Evolutionary conservation across 148 eudicot species (phyloP).

Genomic region (Vaccinium vitisidaea): DNA sequence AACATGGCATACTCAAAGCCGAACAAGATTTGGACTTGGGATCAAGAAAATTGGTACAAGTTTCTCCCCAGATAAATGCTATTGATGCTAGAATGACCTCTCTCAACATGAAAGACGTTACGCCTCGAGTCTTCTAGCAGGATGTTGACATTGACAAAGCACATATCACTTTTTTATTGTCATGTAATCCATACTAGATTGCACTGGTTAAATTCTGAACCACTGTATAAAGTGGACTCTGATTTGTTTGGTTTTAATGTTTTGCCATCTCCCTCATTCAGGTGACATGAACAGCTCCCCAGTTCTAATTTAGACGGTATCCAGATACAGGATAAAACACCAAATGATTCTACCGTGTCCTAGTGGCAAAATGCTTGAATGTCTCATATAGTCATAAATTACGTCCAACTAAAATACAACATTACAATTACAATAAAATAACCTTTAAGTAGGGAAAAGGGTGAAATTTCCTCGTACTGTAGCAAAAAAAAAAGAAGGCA

Average conservation of each 20-base stretch:
- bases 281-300: not conserved
- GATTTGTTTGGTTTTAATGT: not conserved
- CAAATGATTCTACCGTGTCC: not conserved
- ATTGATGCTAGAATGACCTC: not conserved
- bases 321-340: not conserved
- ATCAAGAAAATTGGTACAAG: not conserved
- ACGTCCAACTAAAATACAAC: not conserved
- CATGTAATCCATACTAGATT: too few species aligned
- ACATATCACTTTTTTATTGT: too few species aligned
- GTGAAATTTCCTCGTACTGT: not conserved
- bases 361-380: not conserved
- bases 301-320: not conserved
- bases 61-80: not conserved
- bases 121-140: not conserved
- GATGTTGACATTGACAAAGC: too few species aligned
- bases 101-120: not conserved
- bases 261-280: not conserved
- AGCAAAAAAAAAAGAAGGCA: not conserved
- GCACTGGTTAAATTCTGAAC: too few species aligned
- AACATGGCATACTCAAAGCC: not conserved
- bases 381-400: not conserved
- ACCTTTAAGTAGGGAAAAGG: not conserved
- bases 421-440: not conserved
- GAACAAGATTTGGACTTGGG: not conserved
- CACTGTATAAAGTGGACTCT: not conserved